phyloP scores from a whole-genome alignment of 345 rosid genomes.

The Turritis glabra region DNA sequence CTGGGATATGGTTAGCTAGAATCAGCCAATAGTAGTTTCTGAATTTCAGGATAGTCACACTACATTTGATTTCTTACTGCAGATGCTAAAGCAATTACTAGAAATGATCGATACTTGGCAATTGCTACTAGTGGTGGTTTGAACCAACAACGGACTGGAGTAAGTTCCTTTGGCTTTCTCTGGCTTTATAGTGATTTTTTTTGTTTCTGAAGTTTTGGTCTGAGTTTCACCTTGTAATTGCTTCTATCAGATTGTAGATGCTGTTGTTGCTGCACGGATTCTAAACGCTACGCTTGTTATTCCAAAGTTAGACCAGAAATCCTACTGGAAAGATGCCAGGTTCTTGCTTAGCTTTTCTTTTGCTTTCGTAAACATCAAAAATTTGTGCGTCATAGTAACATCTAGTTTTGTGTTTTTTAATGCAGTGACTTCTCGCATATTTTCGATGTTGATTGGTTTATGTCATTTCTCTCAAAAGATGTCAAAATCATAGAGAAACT shows the following conservation, averaged over 20 bases:
- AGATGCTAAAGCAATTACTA: conserved; percentile 61
- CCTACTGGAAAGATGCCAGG: conserved; percentile 99
- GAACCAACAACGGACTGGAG: conserved; percentile 97
- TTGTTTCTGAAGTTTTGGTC: not conserved
- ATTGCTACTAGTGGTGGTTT: conserved; percentile 91
- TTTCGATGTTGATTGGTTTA: conserved; percentile 80
- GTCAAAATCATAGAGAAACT: conserved; percentile 84
- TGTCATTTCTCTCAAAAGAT: conserved; percentile 77
- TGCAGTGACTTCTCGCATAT: conserved; percentile 88
- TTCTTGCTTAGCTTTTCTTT: conserved; percentile 17
- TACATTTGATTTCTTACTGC: conserved; percentile 23
- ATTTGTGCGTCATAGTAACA: not conserved
- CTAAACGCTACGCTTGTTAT: conserved; percentile 95
- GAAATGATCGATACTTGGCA: conserved; percentile 60
- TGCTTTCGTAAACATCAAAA: not conserved
- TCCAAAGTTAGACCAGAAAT: conserved; percentile 94
- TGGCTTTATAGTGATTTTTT: not conserved
- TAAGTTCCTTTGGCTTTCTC: conserved; percentile 37
- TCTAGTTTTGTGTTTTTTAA: not conserved
- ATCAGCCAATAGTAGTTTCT: not conserved
- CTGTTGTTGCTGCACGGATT: conserved; percentile 98
- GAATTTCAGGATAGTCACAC: not conserved
- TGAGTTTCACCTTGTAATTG: not conserved
- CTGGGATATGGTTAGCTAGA: not conserved
- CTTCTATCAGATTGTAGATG: conserved; percentile 79